Conservation (phyloP, 1,284 basidiomycete species). For the Exobasidium cylindrosporum region DNA sequence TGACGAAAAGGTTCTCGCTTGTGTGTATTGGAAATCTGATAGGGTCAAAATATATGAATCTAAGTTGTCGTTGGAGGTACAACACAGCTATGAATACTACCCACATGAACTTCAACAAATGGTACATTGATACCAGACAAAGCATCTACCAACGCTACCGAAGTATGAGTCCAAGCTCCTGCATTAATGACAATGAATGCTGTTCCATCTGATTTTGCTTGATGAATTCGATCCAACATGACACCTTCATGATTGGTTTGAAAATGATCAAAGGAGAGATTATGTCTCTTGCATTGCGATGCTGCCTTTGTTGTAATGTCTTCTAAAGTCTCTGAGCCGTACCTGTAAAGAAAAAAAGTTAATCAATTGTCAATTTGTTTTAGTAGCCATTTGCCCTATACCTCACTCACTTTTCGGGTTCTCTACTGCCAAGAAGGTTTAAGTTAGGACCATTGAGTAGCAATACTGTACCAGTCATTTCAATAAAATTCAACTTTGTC, state of each 20-base stretch:
- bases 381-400: not conserved
- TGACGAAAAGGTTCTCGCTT: conserved; percentile 55
- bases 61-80: too few relatives aligned
- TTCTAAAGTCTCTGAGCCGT: conserved; percentile 52
- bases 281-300: conserved; percentile 13
- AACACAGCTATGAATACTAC: not conserved
- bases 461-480: conserved; percentile 20
- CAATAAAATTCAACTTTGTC: too few relatives aligned
- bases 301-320: conserved; percentile 25
- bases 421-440: conserved; percentile 55
- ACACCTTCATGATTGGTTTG: conserved; percentile 56
- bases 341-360: conserved; percentile 21
- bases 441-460: conserved; percentile 54
- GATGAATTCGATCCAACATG: conserved; percentile 54
- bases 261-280: conserved; percentile 26
- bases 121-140: conserved; percentile 47
- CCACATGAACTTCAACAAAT: conserved; percentile 56
- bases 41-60: too few relatives aligned
- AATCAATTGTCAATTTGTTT: not conserved
- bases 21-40: conserved; percentile 53
- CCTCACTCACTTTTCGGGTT: conserved; percentile 48
- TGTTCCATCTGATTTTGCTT: conserved; percentile 26
- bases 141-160: conserved; percentile 54
- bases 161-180: conserved; percentile 54
- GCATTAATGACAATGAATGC: conserved; percentile 51